Base-by-base conservation (phyloP, 306 rosid species). In the Prunus dulcis region DNA sequence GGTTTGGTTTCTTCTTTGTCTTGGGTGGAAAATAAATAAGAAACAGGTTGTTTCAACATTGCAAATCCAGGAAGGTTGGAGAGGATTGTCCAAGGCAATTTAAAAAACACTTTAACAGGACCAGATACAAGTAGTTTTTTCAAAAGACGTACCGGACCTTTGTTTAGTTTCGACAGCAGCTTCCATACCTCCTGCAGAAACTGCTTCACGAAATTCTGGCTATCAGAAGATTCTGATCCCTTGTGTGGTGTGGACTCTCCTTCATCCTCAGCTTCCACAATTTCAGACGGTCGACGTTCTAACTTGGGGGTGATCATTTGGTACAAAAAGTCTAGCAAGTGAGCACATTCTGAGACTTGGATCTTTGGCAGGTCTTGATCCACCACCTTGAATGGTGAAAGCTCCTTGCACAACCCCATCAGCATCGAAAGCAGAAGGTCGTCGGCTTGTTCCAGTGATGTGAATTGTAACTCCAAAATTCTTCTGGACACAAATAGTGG, bases 1-100 rank as follows among this genome's bases (percentile, higher is more conserved):
- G 77, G 72, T 38, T 78, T 78, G 38, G 12, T 66, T 62, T 77
- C 86, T 60, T 81, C 84, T 73, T 80, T 84, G 50, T 47, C 77
- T 41, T 58, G 60, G 17, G 71, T 51, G 66, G 72, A 80, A 52
- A 81, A 78, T 32, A 86, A 60, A 50, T 66, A 60, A 23, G 68
- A 78, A 7, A 82, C 65, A 2, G 91, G 93, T 64, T 66, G 23
- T 75, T 77, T 82, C 56, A 89, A 53, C 30, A 87, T 23, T 64
- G 66, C 69, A 51, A 84, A 67, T 12, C 85, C 91, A 8, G 93
- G 93, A 70, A 89, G 77, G 57, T 72, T 82, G 17, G 89, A 86
- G 66, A 91, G 71, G 38, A 89, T 81, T 78, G 83, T 85, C 97
- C 95, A 93, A 5, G 98, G 98, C 62, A 88, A 34, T 58, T 84